Evolutionary conservation across 805 yeast genomes (phyloP), one percentile per base, ranked within the genome.

Genomic region (Suhomyces xylopsoci): DNA sequence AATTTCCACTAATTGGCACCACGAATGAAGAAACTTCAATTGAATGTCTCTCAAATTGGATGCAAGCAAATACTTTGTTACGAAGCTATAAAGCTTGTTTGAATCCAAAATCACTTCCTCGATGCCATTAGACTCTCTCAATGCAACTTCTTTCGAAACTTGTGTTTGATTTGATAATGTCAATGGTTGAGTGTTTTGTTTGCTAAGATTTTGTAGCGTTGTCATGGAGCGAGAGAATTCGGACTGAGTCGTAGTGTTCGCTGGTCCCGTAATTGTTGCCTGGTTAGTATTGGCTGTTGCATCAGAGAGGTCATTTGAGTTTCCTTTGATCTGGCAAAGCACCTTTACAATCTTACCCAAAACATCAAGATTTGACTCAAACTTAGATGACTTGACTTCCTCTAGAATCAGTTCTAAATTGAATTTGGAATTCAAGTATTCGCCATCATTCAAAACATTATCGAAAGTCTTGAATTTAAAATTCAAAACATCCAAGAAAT

Each of bases 1-100:
- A 3, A 90, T 82, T 55, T 90, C 90, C 22, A 90, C 84, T 48
- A 92, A 67, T 58, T 85, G 86, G 20, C 85, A 84, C 98, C 98
- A 93, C 0, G 96, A 81, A 62, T 85, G 90, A 26, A 93, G 70
- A 52, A 86, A 82, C 12, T 78, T 70, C 46, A 87, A 70, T 55
- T 87, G 94, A 7, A 76, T 71, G 1, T 75, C 65, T 55, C 77
- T 77, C 58, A 83, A 78, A 40, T 76, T 74, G 44, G 74, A 73
- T 42, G 71, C 73, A n/a, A 81, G 69, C 12, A 81, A 60, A 22
- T 76, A 73, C 58, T 80, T 80, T 0, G 74, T 70, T 28, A 84
- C 60, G 50, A 77, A 76, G 5, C 66, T 69, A 24, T 67, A 61
- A 28, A 81, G 54, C 15, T 60, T 57, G 7, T 54, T 55, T 0